Evolutionary conservation across 1,284 basidiomycete species (phyloP).

Genomic region (Apiotrichum veenhuisii): DNA sequence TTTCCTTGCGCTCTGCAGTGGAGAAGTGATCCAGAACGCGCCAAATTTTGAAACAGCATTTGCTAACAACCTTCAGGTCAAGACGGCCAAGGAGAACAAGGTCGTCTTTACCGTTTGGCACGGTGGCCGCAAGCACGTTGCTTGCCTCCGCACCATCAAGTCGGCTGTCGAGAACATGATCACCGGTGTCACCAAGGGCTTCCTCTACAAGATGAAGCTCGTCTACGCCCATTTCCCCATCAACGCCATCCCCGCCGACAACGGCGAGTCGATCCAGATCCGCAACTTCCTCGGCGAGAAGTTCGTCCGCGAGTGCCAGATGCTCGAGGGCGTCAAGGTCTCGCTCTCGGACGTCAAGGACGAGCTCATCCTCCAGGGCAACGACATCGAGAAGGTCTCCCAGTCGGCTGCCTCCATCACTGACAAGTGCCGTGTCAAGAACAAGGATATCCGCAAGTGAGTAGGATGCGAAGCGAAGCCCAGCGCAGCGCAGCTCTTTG

Average conservation of each 20-base stretch:
- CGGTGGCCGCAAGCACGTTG: conserved; percentile 96
- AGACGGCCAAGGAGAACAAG: conserved; percentile 55
- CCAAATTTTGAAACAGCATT: not conserved
- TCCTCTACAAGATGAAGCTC: conserved; percentile 99
- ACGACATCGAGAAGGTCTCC: conserved; percentile 92
- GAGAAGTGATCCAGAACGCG: no score
- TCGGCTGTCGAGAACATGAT: conserved; percentile 97
- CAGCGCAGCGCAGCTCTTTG: no score
- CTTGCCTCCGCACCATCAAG: conserved; percentile 93
- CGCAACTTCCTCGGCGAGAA: conserved; percentile 81
- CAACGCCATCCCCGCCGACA: conserved; percentile 93
- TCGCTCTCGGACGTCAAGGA: conserved; percentile 94
- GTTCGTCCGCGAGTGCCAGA: conserved; percentile 86
- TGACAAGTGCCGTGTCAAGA: conserved; percentile 86
- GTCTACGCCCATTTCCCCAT: conserved; percentile 99
- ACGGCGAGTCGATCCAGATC: conserved; percentile 80
- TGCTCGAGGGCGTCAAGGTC: conserved; percentile 86
- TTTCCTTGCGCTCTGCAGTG: no score
- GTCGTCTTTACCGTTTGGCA: conserved; percentile 96
- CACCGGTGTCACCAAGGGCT: conserved; percentile 95
- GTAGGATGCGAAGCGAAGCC: conserved; percentile 11
- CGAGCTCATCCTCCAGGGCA: conserved; percentile 86
- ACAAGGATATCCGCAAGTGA: conserved; percentile 94
- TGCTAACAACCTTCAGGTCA: conserved; percentile 35
- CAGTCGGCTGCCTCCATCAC: conserved; percentile 96